phyloP scores from a whole-genome alignment of 768 basidiomycete genomes.

The Porpolomopsis calyptriformis region DNA sequence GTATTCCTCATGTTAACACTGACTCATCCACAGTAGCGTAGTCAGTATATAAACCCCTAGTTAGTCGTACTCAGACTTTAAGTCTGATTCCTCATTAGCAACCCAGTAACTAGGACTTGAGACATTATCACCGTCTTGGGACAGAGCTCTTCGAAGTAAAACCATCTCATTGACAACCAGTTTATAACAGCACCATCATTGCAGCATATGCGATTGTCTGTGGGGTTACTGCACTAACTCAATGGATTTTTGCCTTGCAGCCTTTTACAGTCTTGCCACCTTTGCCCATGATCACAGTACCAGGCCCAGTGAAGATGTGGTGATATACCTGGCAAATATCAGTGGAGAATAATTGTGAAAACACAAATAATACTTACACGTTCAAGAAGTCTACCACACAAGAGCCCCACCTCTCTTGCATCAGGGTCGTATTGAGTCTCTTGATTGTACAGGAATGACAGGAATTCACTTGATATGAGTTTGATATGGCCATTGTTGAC shows the following conservation, averaged over 20 bases:
- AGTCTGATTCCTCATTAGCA: no score
- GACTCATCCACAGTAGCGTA: no score
- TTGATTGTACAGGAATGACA: conserved; percentile 1
- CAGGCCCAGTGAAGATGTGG: conserved; percentile 8
- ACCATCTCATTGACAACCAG: no score
- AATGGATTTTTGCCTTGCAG: conserved; percentile 7
- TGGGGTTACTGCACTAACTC: conserved; percentile 13
- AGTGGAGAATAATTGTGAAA: background rate
- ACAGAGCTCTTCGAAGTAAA: no score
- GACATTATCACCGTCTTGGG: no score
- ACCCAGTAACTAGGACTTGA: no score
- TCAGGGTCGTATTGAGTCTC: background rate
- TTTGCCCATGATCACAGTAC: background rate
- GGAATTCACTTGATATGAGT: background rate
- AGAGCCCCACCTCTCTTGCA: background rate
- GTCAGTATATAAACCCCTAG: no score
- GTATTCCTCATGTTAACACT: no score
- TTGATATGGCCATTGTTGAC: background rate
- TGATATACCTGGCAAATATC: background rate
- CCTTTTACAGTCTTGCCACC: background rate
- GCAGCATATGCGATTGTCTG: conserved; percentile 23
- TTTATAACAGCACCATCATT: no score
- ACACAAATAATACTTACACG: background rate
- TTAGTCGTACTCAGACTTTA: no score
- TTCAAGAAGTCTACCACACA: background rate